Evolutionary conservation across 2,329 filamentous ascomycete genomes (phyloP), one percentile per base, ranked within the genome.

Genomic region (Pezicula carpinea): DNA sequence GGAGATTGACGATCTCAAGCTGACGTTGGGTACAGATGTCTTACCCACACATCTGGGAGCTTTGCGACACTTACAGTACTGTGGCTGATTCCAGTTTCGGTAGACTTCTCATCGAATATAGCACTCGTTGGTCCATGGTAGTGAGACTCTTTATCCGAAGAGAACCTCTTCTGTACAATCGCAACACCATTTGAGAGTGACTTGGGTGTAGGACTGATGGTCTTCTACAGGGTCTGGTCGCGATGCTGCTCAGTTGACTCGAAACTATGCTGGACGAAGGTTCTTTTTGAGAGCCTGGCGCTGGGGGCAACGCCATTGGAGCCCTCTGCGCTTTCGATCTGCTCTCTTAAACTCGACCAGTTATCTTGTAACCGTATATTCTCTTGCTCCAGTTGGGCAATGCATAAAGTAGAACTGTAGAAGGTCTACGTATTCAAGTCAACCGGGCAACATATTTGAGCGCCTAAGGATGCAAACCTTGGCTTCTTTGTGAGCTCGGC

Each of bases 1-100:
- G 61, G 34, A 71, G 65, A 50, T 79, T 72, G 46, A 77, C 60
- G 0, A 66, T 64, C 47, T 79, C 76, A 10, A 77, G 60, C 47
- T 79, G 76, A 10, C 73, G 63, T 53, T 75, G 71, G 43, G 67
- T 66, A 59, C 11, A 69, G 65, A 43, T 69, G 69, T 44, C 72
- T 65, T 32, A 38, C 22, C 43, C 39, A 48, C 15, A 44, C 23
- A 29, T 29, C 21, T n/a, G 40, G 40, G 21, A 43, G 6, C 22
- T 18, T 43, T 22, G 38, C 13, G 29, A 14, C 29, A 19, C 10
- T 26, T 6, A 14, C 14, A 32, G 13, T 10, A 7, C 4, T 43
- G n/a, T 42, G 45, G n/a, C n/a, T n/a, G 13, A n/a, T 41, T 44
- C 22, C 23, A 26, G 5, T 10, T 21, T 43, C 15, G 7, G 38